Evolutionary conservation across 2,329 filamentous ascomycete genomes (phyloP).

Genomic region (Aspergillus tamarii): DNA sequence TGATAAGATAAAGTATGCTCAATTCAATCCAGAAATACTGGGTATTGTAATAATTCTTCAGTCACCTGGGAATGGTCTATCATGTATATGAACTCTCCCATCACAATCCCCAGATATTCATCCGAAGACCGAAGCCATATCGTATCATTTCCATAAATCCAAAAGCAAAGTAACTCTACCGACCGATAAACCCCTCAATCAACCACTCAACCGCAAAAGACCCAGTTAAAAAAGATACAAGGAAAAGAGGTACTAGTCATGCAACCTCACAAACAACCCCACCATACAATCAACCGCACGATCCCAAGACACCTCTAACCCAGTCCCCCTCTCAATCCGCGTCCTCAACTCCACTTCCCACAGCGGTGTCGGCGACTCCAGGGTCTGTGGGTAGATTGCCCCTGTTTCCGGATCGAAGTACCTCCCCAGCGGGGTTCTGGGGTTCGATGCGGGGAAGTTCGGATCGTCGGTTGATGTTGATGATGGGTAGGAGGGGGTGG

Average conservation of each 20-base stretch:
- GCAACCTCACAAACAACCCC: not conserved
- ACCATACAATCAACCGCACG: conserved; percentile 1
- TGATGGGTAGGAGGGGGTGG: not conserved
- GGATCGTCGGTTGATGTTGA: not conserved
- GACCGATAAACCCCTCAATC: too few relatives aligned
- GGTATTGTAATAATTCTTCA: too few relatives aligned
- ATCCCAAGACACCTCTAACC: not conserved
- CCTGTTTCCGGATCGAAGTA: conserved; percentile 27
- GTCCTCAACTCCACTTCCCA: conserved; percentile 4
- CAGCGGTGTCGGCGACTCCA: conserved; percentile 12
- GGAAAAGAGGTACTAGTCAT: not conserved
- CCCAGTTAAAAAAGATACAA: not conserved
- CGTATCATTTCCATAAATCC: too few relatives aligned
- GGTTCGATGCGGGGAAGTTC: not conserved
- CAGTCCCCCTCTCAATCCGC: not conserved
- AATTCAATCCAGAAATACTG: too few relatives aligned
- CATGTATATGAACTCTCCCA: too few relatives aligned
- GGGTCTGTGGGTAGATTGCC: conserved; percentile 15
- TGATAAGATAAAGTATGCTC: too few relatives aligned
- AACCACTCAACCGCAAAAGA: too few relatives aligned
- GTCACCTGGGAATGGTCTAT: too few relatives aligned
- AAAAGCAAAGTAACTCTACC: too few relatives aligned
- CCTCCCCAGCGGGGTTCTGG: conserved; percentile 14
- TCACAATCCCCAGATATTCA: too few relatives aligned
- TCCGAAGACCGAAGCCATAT: too few relatives aligned